Evolutionary conservation across 177 flowering plant genomes (phyloP).

Genomic region (Vitis hybrid): DNA sequence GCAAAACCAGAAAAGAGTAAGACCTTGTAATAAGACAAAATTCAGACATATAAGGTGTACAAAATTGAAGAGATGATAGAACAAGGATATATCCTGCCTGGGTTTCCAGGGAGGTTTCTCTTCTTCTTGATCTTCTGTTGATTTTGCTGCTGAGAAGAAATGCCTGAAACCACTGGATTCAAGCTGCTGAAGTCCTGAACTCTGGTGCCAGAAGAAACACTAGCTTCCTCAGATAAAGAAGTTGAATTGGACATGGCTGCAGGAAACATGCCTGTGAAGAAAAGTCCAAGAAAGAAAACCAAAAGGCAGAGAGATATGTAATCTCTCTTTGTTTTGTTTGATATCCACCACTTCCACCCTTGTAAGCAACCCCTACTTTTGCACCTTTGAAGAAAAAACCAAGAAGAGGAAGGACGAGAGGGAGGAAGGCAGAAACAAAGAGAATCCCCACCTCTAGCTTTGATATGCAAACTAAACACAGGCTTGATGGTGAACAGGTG

Average conservation of each 20-base stretch:
- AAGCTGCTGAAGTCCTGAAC: conserved; percentile 45
- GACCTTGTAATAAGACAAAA: background rate
- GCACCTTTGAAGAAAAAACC: conserved; percentile 9
- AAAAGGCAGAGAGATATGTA: conserved; percentile 18
- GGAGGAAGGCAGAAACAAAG: background rate
- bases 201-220: conserved; percentile 51
- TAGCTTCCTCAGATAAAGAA: conserved; percentile 69
- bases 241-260: conserved; percentile 61
- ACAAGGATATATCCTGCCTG: conserved; percentile 43
- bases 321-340: conserved; percentile 8
- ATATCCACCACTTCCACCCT: background rate
- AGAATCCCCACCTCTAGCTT: conserved; percentile 18
- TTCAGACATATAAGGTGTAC: background rate
- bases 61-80: background rate
- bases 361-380: background rate
- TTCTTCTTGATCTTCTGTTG: conserved; percentile 65
- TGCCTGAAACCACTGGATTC: conserved; percentile 33
- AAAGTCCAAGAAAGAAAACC: conserved; percentile 29
- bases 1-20: conserved; percentile 16
- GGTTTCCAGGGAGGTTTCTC: conserved; percentile 88
- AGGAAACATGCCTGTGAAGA: conserved; percentile 44
- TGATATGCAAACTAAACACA: conserved; percentile 12
- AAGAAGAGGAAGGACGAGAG: background rate
- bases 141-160: conserved; percentile 28
- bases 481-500: conserved; percentile 19